Base-by-base conservation (phyloP, 352 stramenopile species). In the Phytopythium litorale region DNA sequence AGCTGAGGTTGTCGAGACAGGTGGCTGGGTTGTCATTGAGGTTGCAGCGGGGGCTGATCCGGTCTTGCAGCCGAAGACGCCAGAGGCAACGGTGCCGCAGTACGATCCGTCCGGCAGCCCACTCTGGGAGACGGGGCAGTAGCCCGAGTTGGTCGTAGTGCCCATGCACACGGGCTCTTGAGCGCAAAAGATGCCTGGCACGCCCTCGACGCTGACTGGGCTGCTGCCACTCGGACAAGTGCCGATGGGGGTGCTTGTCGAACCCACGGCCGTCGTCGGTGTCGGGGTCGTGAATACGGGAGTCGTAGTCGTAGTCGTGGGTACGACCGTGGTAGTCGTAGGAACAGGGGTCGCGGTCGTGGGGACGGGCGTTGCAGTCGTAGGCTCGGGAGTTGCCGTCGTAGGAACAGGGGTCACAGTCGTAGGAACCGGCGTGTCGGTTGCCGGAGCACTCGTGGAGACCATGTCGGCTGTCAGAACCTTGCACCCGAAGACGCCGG, bases 401-500 rank as follows among this genome's bases (percentile, higher is more conserved):
- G 49, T 56, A 3, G 49, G 49, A 8, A 15, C 28, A 9, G 28
- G 49, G 11, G 49, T 35, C 0, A 8, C 28, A 1, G 50, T 56
- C 12, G 33, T 45, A 9, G 52, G 30, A 3, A 23, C 52, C 21
- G 35, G 30, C 15, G 30, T n/a, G 4, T 6, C n/a, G 19, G 52
- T 45, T 6, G 52, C n/a, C 19, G 18, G 30, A 28, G 52, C 30
- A 19, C 32, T 42, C 8, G 52, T 45, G 8, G 54, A 56, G 5
- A 71, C 60, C 33, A 73, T 72, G 30, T 67, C 56, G n/a, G 60
- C 60, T 0, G 54, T 70, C 46, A 74, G 68, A 9, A 64, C 73
- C 64, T 71, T 76, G 65, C 75, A 87, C 12, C 75, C 77, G 60
- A 78, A 87, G 23, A 69, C 71, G 15, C 71, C 68, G 13, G 75